Conservation (phyloP, 1,139 yeast species). For the Debaryomycetaceae sp. region DNA sequence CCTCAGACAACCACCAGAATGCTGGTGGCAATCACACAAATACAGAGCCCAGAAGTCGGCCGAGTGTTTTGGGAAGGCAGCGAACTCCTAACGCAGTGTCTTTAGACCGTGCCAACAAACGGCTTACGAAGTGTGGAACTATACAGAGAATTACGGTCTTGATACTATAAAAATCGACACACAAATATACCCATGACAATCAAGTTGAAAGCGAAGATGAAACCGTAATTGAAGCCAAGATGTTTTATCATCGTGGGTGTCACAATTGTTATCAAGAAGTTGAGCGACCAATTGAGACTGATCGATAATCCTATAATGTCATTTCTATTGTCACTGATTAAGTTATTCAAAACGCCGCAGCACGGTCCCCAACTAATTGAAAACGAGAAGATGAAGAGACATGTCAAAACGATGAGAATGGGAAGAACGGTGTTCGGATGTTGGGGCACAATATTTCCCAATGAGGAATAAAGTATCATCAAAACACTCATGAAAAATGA, state of each 20-base stretch:
- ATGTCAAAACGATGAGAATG: conserved; percentile 5
- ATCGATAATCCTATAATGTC: conserved; percentile 20
- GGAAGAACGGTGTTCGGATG: background rate
- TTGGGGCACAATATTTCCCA: conserved; percentile 7
- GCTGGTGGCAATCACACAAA: background rate
- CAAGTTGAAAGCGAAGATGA: conserved; percentile 17
- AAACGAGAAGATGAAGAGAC: conserved; percentile 21
- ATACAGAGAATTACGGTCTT: background rate
- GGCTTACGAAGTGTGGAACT: no score
- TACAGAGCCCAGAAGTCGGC: no score
- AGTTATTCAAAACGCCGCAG: conserved; percentile 22
- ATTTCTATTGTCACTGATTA: conserved; percentile 19
- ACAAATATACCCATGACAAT: conserved; percentile 15
- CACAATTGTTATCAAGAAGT: conserved; percentile 21
- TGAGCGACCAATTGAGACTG: conserved; percentile 21
- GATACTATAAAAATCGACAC: background rate
- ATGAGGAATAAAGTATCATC: conserved; percentile 12
- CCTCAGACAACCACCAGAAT: background rate
- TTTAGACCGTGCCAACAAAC: no score
- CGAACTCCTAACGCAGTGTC: no score
- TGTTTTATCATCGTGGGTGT: conserved; percentile 20
- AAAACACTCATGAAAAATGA: conserved; percentile 13
- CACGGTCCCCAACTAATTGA: conserved; percentile 35
- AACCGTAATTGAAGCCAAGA: conserved; percentile 17
- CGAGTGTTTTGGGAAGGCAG: no score